Evolutionary conservation across 2,329 filamentous ascomycete genomes (phyloP), one percentile per base, ranked within the genome.

Genomic region (Fusarium avenaceum): DNA sequence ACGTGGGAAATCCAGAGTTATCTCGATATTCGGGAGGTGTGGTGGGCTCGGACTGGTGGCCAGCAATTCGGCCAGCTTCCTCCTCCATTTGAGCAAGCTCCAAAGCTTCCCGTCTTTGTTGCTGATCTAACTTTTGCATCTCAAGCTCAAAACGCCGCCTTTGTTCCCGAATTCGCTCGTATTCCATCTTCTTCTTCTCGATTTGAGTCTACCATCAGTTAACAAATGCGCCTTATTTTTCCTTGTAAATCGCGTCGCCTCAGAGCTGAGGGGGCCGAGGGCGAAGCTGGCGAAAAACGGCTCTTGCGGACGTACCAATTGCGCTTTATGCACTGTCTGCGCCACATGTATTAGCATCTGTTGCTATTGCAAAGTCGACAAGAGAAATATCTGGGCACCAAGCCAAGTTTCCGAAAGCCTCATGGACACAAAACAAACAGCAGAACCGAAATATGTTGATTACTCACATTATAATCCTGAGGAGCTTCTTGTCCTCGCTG

Each of bases 21-120:
- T 97, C 93, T 72, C 90, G 90, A 78, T 96, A 95, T 79, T 98
- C 96, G 32, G 96, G 96, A 22, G 96, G 96, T 22, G 96, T 99
- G 3, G 96, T 97, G 17, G 96, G 96, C 81, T 98, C 95, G 72
- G 93, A 97, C 77, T 96, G 92, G 74, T 94, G 92, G 54, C 92
- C 92, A 63, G 89, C 84, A 65, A 85, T 80, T 73, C 85, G 77
- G 60, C 85, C 84, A 58, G 96, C 85, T 72, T 96, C 92, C 72
- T 93, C 90, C 74, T 94, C 91, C 82, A 98, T 92, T 77, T 92
- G 90, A 59, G 91, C 89, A 74, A 97, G 89, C 76, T 97, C 94
- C 72, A 91, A 87, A 76, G 94, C 93, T 76, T 96, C 92, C 65
- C 87, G 89, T 66, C 91, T 90, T 78, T 95, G 92, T 77, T 96